Conservation (phyloP, 768 basidiomycete genomes). For the Udeniomyces megalosporus region DNA sequence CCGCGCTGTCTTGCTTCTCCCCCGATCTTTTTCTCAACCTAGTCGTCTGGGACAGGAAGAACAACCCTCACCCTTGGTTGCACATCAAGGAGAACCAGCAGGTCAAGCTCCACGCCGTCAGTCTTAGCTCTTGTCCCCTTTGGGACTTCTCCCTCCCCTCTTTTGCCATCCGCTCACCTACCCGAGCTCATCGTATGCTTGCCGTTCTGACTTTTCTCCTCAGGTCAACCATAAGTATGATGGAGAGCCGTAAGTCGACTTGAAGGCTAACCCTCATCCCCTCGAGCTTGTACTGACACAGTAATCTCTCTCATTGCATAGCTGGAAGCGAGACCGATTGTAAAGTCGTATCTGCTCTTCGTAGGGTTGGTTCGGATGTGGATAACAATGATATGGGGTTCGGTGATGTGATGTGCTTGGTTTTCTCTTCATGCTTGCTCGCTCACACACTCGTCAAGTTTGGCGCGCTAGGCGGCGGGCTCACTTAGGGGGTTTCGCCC, state of each 20-base stretch:
- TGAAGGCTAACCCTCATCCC: neutral
- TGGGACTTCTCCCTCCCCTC: neutral
- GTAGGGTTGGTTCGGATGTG: no score
- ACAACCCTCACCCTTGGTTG: conserved; percentile 22
- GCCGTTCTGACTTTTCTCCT: neutral
- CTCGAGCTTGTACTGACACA: no score
- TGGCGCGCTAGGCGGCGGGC: no score
- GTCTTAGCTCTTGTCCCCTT: neutral
- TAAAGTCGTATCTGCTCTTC: no score
- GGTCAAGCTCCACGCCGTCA: conserved; percentile 19
- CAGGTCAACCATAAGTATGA: conserved; percentile 16
- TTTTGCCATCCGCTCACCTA: no score
- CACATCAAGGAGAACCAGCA: conserved; percentile 20
- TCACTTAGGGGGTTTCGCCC: no score
- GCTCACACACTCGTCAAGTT: no score
- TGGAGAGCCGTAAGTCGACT: conserved; percentile 7
- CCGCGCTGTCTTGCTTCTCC: neutral
- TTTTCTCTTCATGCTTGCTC: no score
- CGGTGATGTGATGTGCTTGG: no score
- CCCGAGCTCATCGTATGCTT: neutral
- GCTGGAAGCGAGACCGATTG: conserved; percentile 3
- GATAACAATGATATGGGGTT: no score
- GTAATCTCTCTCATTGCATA: neutral
- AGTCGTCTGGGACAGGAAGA: conserved; percentile 16
- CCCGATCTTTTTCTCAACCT: neutral